Percentiles rank a stretch among this genome's conserved stretches.
phyloP scores from a whole-genome alignment of 163 green algal species.

The Volvox carteri region DNA sequence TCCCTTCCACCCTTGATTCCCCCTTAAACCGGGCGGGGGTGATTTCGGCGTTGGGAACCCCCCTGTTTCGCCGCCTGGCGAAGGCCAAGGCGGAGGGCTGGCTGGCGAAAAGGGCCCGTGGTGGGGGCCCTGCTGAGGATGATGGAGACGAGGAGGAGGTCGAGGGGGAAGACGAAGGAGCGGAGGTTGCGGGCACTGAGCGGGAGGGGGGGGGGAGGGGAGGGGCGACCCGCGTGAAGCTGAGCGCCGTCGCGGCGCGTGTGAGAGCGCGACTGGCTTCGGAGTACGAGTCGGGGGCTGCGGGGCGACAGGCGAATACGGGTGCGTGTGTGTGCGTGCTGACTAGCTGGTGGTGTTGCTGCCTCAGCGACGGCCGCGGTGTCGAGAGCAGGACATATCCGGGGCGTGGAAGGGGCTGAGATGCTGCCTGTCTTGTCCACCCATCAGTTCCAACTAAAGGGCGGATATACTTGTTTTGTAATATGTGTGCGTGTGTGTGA shows the following conservation, averaged over 20 bases:
- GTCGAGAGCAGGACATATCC: no score
- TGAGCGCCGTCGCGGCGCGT: constrained; percentile 12
- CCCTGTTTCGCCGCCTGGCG: no score
- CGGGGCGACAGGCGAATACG: not conserved
- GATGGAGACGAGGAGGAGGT: not conserved
- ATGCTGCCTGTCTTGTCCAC: no score
- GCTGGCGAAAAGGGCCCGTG: constrained; percentile 19
- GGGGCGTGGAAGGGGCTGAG: no score
- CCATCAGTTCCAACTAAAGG: no score
- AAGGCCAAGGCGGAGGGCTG: constrained; percentile 35
- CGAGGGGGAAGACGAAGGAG: not conserved
- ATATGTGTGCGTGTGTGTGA: no score
- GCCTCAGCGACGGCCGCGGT: no score
- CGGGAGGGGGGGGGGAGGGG: not conserved
- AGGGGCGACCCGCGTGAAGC: not conserved
- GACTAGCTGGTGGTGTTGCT: no score
- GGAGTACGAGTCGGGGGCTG: constrained; percentile 6
- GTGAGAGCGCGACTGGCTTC: constrained; percentile 17
- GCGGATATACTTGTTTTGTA: no score
- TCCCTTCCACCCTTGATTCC: not conserved
- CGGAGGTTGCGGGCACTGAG: not conserved
- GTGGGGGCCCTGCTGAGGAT: not conserved
- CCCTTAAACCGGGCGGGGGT: no score
- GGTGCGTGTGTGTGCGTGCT: no score
- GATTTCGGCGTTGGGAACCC: no score